Evolutionary conservation across 345 rosid genomes (phyloP).

Genomic region (Jatropha curcas): DNA sequence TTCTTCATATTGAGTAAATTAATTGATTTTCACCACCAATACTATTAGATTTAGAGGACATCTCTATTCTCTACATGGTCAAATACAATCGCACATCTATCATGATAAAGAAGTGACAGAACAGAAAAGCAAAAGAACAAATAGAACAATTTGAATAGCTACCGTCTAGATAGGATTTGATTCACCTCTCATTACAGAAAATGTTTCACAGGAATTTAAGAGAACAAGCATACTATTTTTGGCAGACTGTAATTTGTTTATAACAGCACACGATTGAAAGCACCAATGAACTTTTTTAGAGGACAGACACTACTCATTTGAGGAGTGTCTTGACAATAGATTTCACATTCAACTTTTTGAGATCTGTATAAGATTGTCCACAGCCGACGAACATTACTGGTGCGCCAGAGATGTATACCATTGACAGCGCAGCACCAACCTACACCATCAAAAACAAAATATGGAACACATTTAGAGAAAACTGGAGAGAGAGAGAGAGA

Average conservation of each 20-base stretch:
- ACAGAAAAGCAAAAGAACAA: no score
- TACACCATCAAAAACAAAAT: conserved; percentile 26
- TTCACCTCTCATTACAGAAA: conserved; percentile 34
- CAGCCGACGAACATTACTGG: conserved; percentile 99
- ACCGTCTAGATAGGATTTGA: conserved; percentile 26
- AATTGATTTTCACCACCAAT: no score
- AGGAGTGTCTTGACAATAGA: conserved; percentile 90
- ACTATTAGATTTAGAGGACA: no score
- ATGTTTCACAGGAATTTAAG: no score
- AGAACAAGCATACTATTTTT: conserved; percentile 10
- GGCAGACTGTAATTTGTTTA: conserved; percentile 12
- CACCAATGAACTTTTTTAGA: not conserved
- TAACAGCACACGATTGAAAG: not conserved
- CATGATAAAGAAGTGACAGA: no score
- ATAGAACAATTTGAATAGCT: no score
- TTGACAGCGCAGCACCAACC: conserved; percentile 98
- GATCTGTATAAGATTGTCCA: conserved; percentile 93
- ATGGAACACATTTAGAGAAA: not conserved
- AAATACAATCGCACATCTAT: no score
- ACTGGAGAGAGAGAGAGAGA: no score
- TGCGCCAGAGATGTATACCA: conserved; percentile 95
- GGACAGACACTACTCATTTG: conserved; percentile 48
- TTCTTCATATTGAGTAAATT: no score
- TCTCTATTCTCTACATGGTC: no score
- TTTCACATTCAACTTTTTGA: conserved; percentile 88